Conservation (phyloP, 768 basidiomycete genomes). For the Wakefieldia striispora region DNA sequence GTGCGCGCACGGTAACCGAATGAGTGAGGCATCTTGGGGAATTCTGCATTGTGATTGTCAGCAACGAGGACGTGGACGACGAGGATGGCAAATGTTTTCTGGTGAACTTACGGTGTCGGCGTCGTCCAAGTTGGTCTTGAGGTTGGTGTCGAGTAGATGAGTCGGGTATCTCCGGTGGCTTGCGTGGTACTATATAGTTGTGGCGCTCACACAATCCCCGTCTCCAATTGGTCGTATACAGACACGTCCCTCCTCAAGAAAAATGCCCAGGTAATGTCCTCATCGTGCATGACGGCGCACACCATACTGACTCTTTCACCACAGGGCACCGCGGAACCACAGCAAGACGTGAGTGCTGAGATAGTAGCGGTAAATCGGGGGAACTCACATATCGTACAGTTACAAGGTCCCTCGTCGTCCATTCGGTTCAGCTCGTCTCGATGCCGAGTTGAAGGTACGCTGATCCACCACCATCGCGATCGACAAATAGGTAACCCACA, state of each 20-base stretch:
- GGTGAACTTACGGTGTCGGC: constrained; percentile 42
- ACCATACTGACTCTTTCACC: constrained; percentile 27
- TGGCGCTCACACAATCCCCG: constrained; percentile 41
- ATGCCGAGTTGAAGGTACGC: constrained; percentile 95
- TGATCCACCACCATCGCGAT: not conserved
- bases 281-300: constrained; percentile 4
- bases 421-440: constrained; percentile 97
- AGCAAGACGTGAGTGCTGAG: constrained; percentile 91
- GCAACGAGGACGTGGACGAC: constrained; percentile 12
- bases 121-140: constrained; percentile 52
- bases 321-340: constrained; percentile 88
- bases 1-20: constrained; percentile 99
- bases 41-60: constrained; percentile 35
- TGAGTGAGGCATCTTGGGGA: constrained; percentile 97
- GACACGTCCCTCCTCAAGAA: constrained; percentile 51
- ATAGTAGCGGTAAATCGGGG: constrained; percentile 63
- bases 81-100: too few species aligned
- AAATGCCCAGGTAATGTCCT: constrained; percentile 79
- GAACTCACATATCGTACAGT: constrained; percentile 68
- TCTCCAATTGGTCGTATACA: constrained; percentile 30
- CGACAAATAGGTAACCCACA: constrained; percentile 1
- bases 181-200: constrained; percentile 64
- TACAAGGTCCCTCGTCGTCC: constrained; percentile 99
- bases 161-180: constrained; percentile 67
- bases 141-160: constrained; percentile 28